Conservation (phyloP, 352 stramenopile genomes). For the Phytopythium aichiense region DNA sequence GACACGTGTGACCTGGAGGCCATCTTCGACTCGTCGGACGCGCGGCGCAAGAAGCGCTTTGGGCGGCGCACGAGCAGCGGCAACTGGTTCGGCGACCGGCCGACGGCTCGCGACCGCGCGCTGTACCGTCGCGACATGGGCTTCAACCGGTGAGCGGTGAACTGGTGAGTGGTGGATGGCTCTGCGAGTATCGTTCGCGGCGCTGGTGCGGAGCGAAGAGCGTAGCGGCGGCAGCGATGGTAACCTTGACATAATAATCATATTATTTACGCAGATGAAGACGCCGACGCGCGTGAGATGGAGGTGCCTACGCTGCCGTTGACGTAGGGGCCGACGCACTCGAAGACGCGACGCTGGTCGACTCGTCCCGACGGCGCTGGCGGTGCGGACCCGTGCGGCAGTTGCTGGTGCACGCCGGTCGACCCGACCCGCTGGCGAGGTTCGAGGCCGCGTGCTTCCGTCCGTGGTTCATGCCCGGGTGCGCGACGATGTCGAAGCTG, state of each 20-base stretch:
- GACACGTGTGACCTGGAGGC: conserved; percentile 80
- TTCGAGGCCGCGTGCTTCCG: conserved; percentile 1
- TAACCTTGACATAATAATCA: conserved; percentile 16
- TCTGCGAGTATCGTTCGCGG: conserved; percentile 5
- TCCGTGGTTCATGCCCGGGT: conserved; percentile 2
- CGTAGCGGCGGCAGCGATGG: not conserved
- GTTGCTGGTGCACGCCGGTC: conserved; percentile 4
- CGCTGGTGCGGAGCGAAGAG: not conserved
- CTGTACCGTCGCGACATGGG: conserved; percentile 85
- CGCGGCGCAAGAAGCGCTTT: conserved; percentile 78
- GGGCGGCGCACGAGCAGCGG: conserved; percentile 74
- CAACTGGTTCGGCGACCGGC: conserved; percentile 81
- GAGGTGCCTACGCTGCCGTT: conserved; percentile 5
- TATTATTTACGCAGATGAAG: conserved; percentile 31
- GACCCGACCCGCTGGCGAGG: not conserved
- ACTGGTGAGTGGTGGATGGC: conserved; percentile 24
- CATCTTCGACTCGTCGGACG: conserved; percentile 75
- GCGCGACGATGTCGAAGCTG: conserved; percentile 8
- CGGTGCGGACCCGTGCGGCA: conserved; percentile 3
- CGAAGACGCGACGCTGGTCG: not conserved
- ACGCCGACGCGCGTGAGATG: not conserved
- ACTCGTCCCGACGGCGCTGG: not conserved
- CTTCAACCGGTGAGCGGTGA: conserved; percentile 38
- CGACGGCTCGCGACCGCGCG: conserved; percentile 70
- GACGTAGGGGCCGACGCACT: not conserved